Percentiles rank a stretch among this genome's conserved stretches.
Evolutionary conservation across 1,284 basidiomycete species (phyloP).

Genomic region (Irpex sp.): DNA sequence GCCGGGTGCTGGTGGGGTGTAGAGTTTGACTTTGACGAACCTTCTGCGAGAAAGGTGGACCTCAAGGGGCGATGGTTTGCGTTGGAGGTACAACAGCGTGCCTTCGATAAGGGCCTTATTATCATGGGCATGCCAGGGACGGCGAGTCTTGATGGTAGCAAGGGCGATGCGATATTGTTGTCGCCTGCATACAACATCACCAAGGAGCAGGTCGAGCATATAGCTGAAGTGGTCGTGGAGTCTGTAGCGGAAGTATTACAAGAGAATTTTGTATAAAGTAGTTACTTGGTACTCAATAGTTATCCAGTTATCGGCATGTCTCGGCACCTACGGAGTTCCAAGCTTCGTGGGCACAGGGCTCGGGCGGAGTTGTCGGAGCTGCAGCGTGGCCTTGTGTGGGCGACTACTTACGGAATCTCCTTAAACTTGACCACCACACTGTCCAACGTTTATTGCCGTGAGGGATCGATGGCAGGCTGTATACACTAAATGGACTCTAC

Average conservation of each 20-base stretch:
- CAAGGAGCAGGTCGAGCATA: slow-evolving; percentile 58
- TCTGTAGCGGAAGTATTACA: slow-evolving; percentile 61
- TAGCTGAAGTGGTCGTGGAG: slow-evolving; percentile 57
- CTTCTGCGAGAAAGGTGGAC: slow-evolving; percentile 38
- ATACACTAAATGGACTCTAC: slow-evolving; percentile 83
- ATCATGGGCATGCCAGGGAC: slow-evolving; percentile 72
- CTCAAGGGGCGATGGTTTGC: slow-evolving; percentile 54
- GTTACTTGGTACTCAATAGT: not conserved
- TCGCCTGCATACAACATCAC: slow-evolving; percentile 76
- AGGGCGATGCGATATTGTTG: slow-evolving; percentile 66
- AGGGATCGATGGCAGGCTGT: slow-evolving; percentile 77
- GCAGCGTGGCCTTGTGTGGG: not conserved
- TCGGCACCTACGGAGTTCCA: not conserved
- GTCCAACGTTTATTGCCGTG: slow-evolving; percentile 10
- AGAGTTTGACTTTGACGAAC: slow-evolving; percentile 66
- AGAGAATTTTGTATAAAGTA: slow-evolving; percentile 18
- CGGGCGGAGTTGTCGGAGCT: slow-evolving; percentile 3
- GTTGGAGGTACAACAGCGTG: slow-evolving; percentile 60
- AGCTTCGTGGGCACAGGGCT: not conserved
- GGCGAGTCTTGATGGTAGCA: slow-evolving; percentile 63
- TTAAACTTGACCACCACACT: slow-evolving; percentile 19
- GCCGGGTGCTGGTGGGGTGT: slow-evolving; percentile 80
- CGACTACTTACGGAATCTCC: slow-evolving; percentile 7
- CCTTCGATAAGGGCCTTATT: slow-evolving; percentile 61
- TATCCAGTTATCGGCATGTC: not conserved